phyloP scores from a whole-genome alignment of 2,329 filamentous ascomycete genomes.

The Botrytis cinerea region DNA sequence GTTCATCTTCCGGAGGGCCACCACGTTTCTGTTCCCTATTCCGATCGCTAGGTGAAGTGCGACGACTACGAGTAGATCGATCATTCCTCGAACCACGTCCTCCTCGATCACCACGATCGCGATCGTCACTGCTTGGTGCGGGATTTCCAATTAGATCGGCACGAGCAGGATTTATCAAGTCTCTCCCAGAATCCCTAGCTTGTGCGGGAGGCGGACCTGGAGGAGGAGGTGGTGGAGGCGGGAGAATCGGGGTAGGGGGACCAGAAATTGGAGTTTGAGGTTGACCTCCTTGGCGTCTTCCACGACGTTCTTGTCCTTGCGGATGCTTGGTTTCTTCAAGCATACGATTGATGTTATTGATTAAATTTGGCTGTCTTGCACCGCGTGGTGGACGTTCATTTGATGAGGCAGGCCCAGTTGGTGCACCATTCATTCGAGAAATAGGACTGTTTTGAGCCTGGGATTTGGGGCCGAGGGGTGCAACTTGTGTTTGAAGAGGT shows the following conservation, averaged over 20 bases:
- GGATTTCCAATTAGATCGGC: slow-evolving; percentile 38
- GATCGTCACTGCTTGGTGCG: slow-evolving; percentile 25
- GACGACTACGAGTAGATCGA: slow-evolving; percentile 39
- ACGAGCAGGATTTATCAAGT: slow-evolving; percentile 37
- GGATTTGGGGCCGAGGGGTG: slow-evolving; percentile 41
- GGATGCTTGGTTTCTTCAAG: slow-evolving; percentile 48
- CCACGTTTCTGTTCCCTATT: slow-evolving; percentile 38
- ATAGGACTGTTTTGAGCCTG: slow-evolving; percentile 37
- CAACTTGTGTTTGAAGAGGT: slow-evolving; percentile 34
- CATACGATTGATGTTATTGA: slow-evolving; percentile 52
- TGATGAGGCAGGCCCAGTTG: slow-evolving; percentile 42
- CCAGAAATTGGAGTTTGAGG: slow-evolving; percentile 55
- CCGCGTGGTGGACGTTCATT: slow-evolving; percentile 40
- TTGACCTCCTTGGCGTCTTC: slow-evolving; percentile 46
- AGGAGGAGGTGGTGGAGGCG: slow-evolving; percentile 51
- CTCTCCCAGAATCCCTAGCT: slow-evolving; percentile 32
- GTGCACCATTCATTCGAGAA: slow-evolving; percentile 35
- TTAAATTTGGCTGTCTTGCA: slow-evolving; percentile 57
- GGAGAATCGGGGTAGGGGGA: slow-evolving; percentile 54
- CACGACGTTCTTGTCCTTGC: slow-evolving; percentile 43
- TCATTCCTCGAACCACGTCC: slow-evolving; percentile 39
- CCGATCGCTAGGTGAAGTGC: slow-evolving; percentile 38
- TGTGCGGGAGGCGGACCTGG: slow-evolving; percentile 29
- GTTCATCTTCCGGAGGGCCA: slow-evolving; percentile 35
- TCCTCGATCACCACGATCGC: slow-evolving; percentile 34